These are phyloP conservation scores for Castanea crenata DNA, from an alignment of 306 rosid genomes.

Conservation along the genomic window DNA sequence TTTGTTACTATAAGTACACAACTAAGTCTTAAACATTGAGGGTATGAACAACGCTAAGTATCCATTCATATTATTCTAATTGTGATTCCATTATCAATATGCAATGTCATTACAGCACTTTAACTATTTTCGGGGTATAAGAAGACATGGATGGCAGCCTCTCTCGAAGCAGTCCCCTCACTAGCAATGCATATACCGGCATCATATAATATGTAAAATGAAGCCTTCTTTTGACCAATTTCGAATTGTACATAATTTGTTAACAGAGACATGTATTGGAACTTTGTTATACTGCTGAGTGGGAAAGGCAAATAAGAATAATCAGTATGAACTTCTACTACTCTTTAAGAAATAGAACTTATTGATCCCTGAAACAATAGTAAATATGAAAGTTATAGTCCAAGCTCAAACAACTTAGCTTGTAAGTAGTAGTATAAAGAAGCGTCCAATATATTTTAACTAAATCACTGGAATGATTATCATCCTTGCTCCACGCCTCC, in stretches of 20 bases:
- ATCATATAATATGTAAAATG: neutral
- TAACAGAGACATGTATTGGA: too few species aligned
- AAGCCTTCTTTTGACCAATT: neutral
- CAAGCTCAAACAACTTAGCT: neutral
- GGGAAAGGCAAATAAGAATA: neutral
- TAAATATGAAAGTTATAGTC: neutral
- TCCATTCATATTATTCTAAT: too few species aligned
- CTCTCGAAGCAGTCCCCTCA: neutral
- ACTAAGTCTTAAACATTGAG: too few species aligned
- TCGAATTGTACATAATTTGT: neutral
- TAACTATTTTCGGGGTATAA: neutral
- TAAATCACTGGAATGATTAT: neutral
- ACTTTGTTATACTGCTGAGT: neutral
- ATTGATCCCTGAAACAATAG: too few species aligned
- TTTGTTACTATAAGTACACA: too few species aligned
- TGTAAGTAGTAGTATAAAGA: neutral
- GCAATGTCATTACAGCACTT: too few species aligned
- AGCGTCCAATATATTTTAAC: neutral
- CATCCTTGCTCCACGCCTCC: too few species aligned
- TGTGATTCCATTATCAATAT: too few species aligned
- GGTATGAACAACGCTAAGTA: too few species aligned
- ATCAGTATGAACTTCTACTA: neutral
- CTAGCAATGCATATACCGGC: neutral
- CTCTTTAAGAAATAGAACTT: too few species aligned
- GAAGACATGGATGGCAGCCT: neutral